Percentiles rank a stretch among this genome's conserved stretches.
phyloP scores from a whole-genome alignment of 1,139 yeast genomes.

The Hansenula sp. region DNA sequence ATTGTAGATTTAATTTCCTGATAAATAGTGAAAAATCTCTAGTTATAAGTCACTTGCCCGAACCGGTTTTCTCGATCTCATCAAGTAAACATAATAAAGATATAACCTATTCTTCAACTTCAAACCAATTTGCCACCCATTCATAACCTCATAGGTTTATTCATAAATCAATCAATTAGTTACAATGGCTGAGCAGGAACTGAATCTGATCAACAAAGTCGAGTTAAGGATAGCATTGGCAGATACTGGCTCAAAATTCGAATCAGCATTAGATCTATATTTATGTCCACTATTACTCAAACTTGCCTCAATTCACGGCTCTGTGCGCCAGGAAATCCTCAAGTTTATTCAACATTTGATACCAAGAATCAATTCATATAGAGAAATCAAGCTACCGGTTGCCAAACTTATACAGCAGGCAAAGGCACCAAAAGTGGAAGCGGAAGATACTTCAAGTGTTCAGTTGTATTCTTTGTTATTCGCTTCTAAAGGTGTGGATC shows the following conservation, averaged over 20 bases:
- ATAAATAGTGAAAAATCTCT: too few species aligned
- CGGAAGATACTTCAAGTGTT: slow-evolving; percentile 47
- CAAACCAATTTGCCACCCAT: too few species aligned
- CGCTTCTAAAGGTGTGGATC: slow-evolving; percentile 59
- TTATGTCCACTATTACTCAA: slow-evolving; percentile 77
- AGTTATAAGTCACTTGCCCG: too few species aligned
- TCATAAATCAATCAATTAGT: background rate
- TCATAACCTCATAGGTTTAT: too few species aligned
- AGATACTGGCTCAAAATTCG: slow-evolving; percentile 59
- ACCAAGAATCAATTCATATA: slow-evolving; percentile 61
- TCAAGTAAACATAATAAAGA: too few species aligned
- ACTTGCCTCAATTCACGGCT: slow-evolving; percentile 63
- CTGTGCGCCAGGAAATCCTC: slow-evolving; percentile 67
- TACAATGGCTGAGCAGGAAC: slow-evolving; percentile 47
- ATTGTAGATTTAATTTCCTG: too few species aligned
- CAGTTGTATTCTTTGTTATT: slow-evolving; percentile 64
- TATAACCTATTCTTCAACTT: too few species aligned
- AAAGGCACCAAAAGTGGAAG: slow-evolving; percentile 43
- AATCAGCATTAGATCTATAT: slow-evolving; percentile 55
- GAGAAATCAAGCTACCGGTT: slow-evolving; percentile 55
- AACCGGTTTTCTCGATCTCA: background rate
- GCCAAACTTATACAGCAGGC: slow-evolving; percentile 60
- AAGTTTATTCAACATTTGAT: slow-evolving; percentile 63
- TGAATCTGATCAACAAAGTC: slow-evolving; percentile 63
- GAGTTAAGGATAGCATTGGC: slow-evolving; percentile 84